phyloP scores from a whole-genome alignment of 148 eudicot genomes.

The Amaranthus hypochondriacus region DNA sequence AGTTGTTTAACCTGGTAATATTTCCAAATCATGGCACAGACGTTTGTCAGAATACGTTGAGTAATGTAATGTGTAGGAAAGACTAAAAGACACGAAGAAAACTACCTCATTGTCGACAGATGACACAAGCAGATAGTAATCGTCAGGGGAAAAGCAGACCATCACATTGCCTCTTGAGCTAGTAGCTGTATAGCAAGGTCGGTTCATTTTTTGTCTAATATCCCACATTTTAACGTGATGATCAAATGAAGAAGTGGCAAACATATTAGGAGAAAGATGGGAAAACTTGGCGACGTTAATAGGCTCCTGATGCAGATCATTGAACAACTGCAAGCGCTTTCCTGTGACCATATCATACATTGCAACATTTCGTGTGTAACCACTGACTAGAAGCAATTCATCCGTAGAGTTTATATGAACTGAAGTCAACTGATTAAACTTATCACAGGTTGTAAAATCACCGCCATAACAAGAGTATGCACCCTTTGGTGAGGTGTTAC shows the following conservation, averaged over 20 bases:
- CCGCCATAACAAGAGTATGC: constrained; percentile 23
- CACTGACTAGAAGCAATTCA: constrained; percentile 82
- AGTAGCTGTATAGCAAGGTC: constrained; percentile 73
- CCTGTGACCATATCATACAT: constrained; percentile 78
- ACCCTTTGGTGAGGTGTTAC: constrained; percentile 26
- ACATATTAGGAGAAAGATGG: constrained; percentile 68
- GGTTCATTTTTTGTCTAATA: constrained; percentile 56
- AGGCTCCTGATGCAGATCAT: constrained; percentile 70
- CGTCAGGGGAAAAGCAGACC: constrained; percentile 96
- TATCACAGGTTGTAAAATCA: constrained; percentile 37
- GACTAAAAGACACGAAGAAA: not conserved
- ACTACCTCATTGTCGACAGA: constrained; percentile 94
- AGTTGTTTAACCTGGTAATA: constrained; percentile 79
- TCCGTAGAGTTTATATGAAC: constrained; percentile 81
- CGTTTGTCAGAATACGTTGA: not conserved
- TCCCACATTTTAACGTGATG: constrained; percentile 96
- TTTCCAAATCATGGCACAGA: not conserved
- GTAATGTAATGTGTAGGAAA: not conserved
- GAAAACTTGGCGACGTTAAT: constrained; percentile 93
- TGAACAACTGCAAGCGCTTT: constrained; percentile 54
- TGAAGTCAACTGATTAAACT: constrained; percentile 63
- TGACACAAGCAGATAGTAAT: constrained; percentile 83
- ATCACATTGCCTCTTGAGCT: constrained; percentile 96
- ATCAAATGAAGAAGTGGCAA: constrained; percentile 91
- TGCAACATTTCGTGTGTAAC: constrained; percentile 71